phyloP scores from a whole-genome alignment of 2,329 filamentous ascomycete genomes.

The Pseudovirgaria hyperparasitica region DNA sequence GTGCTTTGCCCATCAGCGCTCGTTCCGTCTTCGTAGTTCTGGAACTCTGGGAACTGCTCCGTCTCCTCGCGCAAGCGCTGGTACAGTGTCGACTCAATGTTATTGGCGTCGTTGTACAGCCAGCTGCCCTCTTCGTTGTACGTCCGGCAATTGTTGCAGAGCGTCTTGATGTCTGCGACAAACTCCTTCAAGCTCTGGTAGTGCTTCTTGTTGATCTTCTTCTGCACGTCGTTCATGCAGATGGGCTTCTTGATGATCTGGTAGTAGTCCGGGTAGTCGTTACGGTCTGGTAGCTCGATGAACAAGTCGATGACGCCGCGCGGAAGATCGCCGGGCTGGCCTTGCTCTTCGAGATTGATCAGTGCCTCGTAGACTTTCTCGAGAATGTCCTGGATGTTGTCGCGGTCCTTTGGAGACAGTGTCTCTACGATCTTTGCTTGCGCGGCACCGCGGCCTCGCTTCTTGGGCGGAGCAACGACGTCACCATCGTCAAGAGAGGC shows the following conservation, averaged over 20 bases:
- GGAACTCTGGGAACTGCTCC: slow-evolving; percentile 41
- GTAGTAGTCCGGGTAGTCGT: slow-evolving; percentile 90
- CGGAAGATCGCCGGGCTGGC: slow-evolving; percentile 40
- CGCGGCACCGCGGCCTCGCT: slow-evolving; percentile 48
- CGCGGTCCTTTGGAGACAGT: slow-evolving; percentile 56
- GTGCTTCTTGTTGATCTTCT: slow-evolving; percentile 91
- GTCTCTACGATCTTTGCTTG: slow-evolving; percentile 55
- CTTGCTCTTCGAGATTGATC: slow-evolving; percentile 74
- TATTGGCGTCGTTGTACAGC: slow-evolving; percentile 81
- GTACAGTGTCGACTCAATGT: slow-evolving; percentile 57
- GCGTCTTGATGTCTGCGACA: slow-evolving; percentile 65
- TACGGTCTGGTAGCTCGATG: slow-evolving; percentile 78
- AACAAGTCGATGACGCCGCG: slow-evolving; percentile 89
- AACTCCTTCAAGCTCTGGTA: slow-evolving; percentile 74
- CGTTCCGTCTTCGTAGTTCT: slow-evolving; percentile 42
- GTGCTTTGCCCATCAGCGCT: no score
- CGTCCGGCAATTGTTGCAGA: slow-evolving; percentile 83
- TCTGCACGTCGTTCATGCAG: slow-evolving; percentile 89
- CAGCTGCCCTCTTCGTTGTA: slow-evolving; percentile 96
- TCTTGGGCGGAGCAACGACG: slow-evolving; percentile 46
- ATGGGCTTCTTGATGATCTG: slow-evolving; percentile 85
- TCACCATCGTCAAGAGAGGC: slow-evolving; percentile 51
- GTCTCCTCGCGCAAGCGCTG: slow-evolving; percentile 42
- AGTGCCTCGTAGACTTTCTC: slow-evolving; percentile 65
- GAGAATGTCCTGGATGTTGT: slow-evolving; percentile 66